phyloP scores from a whole-genome alignment of 108 stramenopile genomes.

The Nitzschia putrida region DNA sequence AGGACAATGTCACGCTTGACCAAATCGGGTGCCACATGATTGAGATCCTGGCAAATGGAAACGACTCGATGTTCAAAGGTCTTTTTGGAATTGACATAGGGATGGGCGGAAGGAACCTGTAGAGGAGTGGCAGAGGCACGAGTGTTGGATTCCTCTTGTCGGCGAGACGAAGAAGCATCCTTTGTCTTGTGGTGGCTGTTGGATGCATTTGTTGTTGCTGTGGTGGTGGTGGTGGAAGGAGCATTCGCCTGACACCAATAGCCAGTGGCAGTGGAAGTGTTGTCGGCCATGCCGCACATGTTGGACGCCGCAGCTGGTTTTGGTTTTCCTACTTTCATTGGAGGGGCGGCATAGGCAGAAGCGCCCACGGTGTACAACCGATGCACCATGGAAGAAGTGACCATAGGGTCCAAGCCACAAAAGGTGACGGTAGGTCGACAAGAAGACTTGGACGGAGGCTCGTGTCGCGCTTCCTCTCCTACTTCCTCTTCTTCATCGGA shows the following conservation, averaged over 20 bases:
- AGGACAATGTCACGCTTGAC: constrained; percentile 11
- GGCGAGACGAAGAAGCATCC: too few relatives aligned
- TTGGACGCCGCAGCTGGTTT: too few relatives aligned
- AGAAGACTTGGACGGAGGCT: too few relatives aligned
- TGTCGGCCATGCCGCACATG: too few relatives aligned
- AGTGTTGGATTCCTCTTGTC: not conserved
- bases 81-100: not conserved
- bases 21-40: constrained; percentile 1
- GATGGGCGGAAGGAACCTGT: not conserved
- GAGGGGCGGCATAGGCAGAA: not conserved
- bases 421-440: not conserved
- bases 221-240: too few relatives aligned
- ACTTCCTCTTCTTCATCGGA: too few relatives aligned
- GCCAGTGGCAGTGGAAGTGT: too few relatives aligned
- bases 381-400: not conserved
- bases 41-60: constrained; percentile 11
- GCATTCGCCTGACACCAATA: too few relatives aligned
- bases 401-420: constrained; percentile 9
- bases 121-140: not conserved
- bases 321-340: constrained; percentile 5
- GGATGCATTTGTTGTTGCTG: too few relatives aligned
- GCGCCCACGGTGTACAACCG: constrained; percentile 11
- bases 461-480: too few relatives aligned
- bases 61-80: constrained; percentile 3
- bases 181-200: too few relatives aligned